phyloP scores from a whole-genome alignment of 2,329 filamentous ascomycete genomes.

The Monosporascus ibericus region DNA sequence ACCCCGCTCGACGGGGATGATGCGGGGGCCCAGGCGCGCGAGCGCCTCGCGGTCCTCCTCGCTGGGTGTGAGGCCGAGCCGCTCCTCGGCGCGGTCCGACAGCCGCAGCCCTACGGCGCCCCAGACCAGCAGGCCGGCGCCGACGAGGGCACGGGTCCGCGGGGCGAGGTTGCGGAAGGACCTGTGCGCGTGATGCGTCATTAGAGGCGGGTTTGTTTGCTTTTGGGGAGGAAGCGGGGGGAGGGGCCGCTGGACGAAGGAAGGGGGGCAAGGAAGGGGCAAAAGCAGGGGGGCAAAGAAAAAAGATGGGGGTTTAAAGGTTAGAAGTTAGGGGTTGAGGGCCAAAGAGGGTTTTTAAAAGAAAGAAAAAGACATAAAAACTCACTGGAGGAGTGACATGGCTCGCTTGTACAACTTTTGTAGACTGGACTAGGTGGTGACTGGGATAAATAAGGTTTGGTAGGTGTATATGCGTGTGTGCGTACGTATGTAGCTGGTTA shows the following conservation, averaged over 20 bases:
- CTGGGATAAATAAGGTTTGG: too few species aligned
- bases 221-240: not conserved
- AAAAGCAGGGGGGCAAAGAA: not conserved
- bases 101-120: conserved; percentile 67
- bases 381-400: too few species aligned
- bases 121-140: conserved; percentile 70
- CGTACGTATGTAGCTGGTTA: too few species aligned
- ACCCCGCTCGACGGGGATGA: conserved; percentile 51
- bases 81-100: conserved; percentile 67
- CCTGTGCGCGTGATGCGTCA: conserved; percentile 29
- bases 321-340: not conserved
- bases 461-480: too few species aligned
- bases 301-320: not conserved
- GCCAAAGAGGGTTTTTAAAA: too few species aligned
- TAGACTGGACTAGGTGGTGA: too few species aligned
- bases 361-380: too few species aligned
- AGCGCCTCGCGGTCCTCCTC: conserved; percentile 67
- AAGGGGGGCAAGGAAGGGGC: not conserved
- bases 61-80: conserved; percentile 64
- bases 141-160: conserved; percentile 65
- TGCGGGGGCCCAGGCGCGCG: conserved; percentile 53
- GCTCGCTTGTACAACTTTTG: too few species aligned
- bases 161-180: conserved; percentile 67
- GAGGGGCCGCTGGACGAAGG: not conserved
- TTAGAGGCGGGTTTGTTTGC: too few species aligned